These are phyloP conservation scores for Aureobasidium sp. DNA, from an alignment of 2,329 filamentous ascomycete genomes.

Conservation along the genomic window DNA sequence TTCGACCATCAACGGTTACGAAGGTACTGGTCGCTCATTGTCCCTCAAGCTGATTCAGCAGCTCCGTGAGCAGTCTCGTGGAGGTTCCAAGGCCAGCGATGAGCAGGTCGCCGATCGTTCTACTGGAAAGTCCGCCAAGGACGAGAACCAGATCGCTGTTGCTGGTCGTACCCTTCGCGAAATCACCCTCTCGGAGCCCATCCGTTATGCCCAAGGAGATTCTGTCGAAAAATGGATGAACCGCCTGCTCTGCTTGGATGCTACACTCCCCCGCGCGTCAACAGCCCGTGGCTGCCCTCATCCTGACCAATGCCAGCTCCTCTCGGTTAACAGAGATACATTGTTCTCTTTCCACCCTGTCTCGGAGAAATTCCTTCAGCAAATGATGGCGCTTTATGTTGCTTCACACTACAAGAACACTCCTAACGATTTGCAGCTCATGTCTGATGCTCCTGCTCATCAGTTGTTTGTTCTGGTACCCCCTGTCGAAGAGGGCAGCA, in stretches of 20 bases:
- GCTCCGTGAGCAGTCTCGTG: conserved; percentile 82
- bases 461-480: conserved; percentile 92
- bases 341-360: conserved; percentile 97
- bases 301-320: conserved; percentile 81
- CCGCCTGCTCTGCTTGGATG: conserved; percentile 85
- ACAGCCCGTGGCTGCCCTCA: conserved; percentile 79
- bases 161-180: conserved; percentile 79
- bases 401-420: conserved; percentile 98
- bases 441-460: conserved; percentile 96
- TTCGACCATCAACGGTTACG: conserved; percentile 97
- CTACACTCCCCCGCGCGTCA: conserved; percentile 72
- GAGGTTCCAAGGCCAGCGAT: conserved; percentile 48
- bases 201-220: conserved; percentile 87
- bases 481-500: conserved; percentile 69
- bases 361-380: conserved; percentile 92
- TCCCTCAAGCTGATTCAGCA: conserved; percentile 97
- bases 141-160: conserved; percentile 50
- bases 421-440: conserved; percentile 93
- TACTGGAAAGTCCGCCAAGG: conserved; percentile 66
- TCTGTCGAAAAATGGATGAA: conserved; percentile 95
- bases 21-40: conserved; percentile 89
- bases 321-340: conserved; percentile 93
- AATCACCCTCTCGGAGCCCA: conserved; percentile 88
- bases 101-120: conserved; percentile 69
- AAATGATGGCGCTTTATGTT: conserved; percentile 97